Conservation (phyloP, 2,329 filamentous ascomycete genomes). For the Ophiostoma himal-ulmi region DNA sequence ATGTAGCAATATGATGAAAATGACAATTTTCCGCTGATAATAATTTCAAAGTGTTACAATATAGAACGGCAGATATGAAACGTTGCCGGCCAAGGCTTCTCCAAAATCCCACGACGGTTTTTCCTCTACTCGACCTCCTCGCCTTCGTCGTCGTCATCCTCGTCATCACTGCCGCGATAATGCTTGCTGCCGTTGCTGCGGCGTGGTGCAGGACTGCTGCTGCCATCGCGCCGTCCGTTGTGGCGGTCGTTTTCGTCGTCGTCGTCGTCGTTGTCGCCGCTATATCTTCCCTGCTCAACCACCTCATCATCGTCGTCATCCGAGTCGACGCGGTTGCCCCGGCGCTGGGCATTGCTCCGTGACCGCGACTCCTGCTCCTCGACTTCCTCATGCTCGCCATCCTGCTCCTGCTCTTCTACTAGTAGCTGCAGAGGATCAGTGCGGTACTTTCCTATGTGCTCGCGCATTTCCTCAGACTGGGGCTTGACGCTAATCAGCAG, state of each 20-base stretch:
- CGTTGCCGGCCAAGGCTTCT: neutral
- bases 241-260: neutral
- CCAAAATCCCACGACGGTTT: neutral
- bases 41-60: neutral
- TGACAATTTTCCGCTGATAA: neutral
- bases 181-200: conserved; percentile 23
- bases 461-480: conserved; percentile 48
- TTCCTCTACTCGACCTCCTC: conserved; percentile 38
- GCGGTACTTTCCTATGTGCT: conserved; percentile 49
- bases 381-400: conserved; percentile 29
- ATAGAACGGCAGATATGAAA: neutral
- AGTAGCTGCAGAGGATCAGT: conserved; percentile 47
- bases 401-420: conserved; percentile 35
- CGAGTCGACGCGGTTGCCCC: conserved; percentile 7
- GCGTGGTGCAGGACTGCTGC: conserved; percentile 22
- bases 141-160: conserved; percentile 40
- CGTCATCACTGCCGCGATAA: conserved; percentile 14
- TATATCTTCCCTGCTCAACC: neutral
- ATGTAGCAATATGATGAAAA: neutral
- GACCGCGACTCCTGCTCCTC: conserved; percentile 18
- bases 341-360: conserved; percentile 14
- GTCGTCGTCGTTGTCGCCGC: conserved; percentile 18
- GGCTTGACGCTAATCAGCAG: conserved; percentile 52
- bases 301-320: conserved; percentile 12
- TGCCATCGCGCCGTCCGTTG: conserved; percentile 24